Evolutionary conservation across 495 filamentous ascomycete species (phyloP).

Genomic region (Penicillium cinerascens): DNA sequence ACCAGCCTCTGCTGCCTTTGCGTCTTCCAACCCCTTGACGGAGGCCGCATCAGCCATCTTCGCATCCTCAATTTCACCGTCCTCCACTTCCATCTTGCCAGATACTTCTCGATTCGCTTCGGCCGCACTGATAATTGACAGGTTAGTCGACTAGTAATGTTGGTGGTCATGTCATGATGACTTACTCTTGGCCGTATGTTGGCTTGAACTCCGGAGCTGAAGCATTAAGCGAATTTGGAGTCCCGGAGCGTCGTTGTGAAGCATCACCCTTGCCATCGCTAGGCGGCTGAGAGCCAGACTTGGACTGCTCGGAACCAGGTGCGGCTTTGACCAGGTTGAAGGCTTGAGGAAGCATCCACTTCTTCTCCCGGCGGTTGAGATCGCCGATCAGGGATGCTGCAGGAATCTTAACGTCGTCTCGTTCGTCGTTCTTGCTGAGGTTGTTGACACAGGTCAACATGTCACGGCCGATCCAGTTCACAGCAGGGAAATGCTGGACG

Average conservation of each 20-base stretch:
- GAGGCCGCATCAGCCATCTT: conserved; percentile 43
- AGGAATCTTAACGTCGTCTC: conserved; percentile 86
- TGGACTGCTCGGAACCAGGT: conserved; percentile 26
- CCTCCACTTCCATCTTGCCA: conserved; percentile 60
- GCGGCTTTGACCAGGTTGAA: conserved; percentile 48
- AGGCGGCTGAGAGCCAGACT: conserved; percentile 16
- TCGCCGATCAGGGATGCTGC: conserved; percentile 82
- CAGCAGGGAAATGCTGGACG: conserved; percentile 73
- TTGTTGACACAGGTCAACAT: conserved; percentile 64
- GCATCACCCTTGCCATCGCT: conserved; percentile 35
- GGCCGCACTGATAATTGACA: conserved; percentile 22
- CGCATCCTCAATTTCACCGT: conserved; percentile 73
- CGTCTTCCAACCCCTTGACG: conserved; percentile 11
- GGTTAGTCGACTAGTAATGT: conserved; percentile 11
- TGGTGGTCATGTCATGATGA: conserved; percentile 11
- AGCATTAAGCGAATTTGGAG: conserved; percentile 43
- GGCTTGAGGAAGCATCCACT: conserved; percentile 82
- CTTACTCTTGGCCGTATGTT: conserved; percentile 37
- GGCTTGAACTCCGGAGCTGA: conserved; percentile 49
- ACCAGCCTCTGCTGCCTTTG: background rate
- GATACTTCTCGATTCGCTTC: conserved; percentile 26
- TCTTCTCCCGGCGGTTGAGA: conserved; percentile 70
- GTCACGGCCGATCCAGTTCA: conserved; percentile 80
- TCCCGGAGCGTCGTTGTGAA: conserved; percentile 34
- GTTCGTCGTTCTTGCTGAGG: conserved; percentile 64